Conservation (phyloP, 192 early-diverging fungal genomes). For the Chytriomyces sp. region DNA sequence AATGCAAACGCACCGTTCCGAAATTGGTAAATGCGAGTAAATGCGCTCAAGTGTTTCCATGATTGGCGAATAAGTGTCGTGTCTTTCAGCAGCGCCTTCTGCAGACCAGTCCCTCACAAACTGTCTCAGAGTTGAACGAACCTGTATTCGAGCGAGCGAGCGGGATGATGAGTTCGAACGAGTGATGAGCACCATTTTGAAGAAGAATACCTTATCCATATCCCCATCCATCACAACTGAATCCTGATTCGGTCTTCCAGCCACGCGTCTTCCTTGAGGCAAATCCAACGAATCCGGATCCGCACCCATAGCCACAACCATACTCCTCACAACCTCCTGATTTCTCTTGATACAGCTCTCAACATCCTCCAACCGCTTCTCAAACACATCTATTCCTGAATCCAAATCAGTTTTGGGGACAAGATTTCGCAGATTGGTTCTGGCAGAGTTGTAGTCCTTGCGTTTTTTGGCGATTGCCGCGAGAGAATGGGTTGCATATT, state of each 20-base stretch:
- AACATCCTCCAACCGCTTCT: conserved; percentile 10
- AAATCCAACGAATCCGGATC: conserved; percentile 17
- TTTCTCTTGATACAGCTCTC: conserved; percentile 17
- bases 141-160: conserved; percentile 33
- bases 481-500: conserved; percentile 45
- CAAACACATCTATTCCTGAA: conserved; percentile 17
- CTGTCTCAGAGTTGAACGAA: conserved; percentile 87
- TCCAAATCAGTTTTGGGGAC: conserved; percentile 41
- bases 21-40: conserved; percentile 56
- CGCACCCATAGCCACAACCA: conserved; percentile 5
- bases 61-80: conserved; percentile 81
- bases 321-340: conserved; percentile 1
- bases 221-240: conserved; percentile 68
- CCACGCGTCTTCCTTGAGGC: neutral
- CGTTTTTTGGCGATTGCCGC: conserved; percentile 44
- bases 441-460: conserved; percentile 35
- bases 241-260: conserved; percentile 11
- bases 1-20: conserved; percentile 50
- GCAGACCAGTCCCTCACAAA: conserved; percentile 94
- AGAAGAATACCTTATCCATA: conserved; percentile 75
- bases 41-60: conserved; percentile 68
- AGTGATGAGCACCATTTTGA: neutral
- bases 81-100: conserved; percentile 81
- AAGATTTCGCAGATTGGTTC: conserved; percentile 27
- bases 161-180: neutral